Percentiles rank a stretch among this genome's conserved stretches.
phyloP scores from a whole-genome alignment of 345 rosid genomes.

The Euphorbia tirucalli region DNA sequence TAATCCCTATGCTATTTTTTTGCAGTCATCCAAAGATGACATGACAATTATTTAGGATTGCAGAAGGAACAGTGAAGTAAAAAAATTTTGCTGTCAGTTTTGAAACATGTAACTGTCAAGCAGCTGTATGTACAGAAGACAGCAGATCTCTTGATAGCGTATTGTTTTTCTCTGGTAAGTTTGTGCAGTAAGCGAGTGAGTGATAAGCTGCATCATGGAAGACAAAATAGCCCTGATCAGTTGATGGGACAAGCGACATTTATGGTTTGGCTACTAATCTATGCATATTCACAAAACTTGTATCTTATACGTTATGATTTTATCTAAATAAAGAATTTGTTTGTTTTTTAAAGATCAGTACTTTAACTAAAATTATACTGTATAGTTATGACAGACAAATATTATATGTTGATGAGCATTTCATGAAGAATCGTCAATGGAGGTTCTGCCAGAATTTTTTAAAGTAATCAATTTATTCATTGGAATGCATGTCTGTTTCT shows the following conservation, averaged over 20 bases:
- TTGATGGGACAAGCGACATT: too few relatives aligned
- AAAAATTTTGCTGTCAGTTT: constrained; percentile 8
- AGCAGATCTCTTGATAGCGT: not conserved
- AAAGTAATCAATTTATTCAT: not conserved
- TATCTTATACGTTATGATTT: not conserved
- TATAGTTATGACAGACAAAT: not conserved
- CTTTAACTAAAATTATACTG: too few relatives aligned
- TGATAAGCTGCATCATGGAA: not conserved
- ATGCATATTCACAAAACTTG: not conserved
- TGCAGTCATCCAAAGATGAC: constrained; percentile 26
- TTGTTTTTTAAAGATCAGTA: not conserved
- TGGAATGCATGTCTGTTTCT: not conserved
- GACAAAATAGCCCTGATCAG: not conserved
- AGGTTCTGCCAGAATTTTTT: too few relatives aligned
- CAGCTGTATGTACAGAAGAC: not conserved
- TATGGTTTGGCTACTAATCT: not conserved
- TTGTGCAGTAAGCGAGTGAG: not conserved
- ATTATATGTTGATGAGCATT: too few relatives aligned
- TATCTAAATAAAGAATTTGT: not conserved
- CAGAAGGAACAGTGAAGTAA: not conserved
- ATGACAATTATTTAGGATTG: constrained; percentile 12
- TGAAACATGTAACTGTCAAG: not conserved
- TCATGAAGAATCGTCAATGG: too few relatives aligned
- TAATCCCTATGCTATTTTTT: not conserved
- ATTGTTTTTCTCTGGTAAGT: not conserved